Conservation (phyloP, 306 rosid genomes). For the Senna tora region DNA sequence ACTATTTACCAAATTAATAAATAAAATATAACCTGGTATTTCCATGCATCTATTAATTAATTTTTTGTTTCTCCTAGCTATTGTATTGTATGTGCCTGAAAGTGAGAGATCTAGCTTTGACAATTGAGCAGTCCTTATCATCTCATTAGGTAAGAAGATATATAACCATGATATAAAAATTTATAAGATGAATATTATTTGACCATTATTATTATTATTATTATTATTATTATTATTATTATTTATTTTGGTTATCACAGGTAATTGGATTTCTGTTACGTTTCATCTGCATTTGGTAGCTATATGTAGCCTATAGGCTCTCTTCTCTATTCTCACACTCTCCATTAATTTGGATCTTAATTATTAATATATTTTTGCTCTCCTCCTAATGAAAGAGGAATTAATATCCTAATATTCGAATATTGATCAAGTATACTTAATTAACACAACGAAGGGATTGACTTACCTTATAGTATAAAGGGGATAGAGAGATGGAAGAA, state of each 20-base stretch:
- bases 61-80: background rate
- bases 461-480: slow-evolving; percentile 19
- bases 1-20: background rate
- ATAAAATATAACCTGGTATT: background rate
- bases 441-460: slow-evolving; percentile 21
- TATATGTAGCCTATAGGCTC: too few relatives aligned
- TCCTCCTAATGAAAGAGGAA: too few relatives aligned
- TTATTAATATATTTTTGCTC: too few relatives aligned
- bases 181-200: slow-evolving; percentile 17
- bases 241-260: background rate
- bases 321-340: background rate
- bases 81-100: background rate
- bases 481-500: too few relatives aligned
- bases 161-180: background rate
- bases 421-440: slow-evolving; percentile 22
- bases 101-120: slow-evolving; percentile 28
- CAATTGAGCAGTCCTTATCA: slow-evolving; percentile 24
- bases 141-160: slow-evolving; percentile 32
- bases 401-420: background rate
- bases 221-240: background rate
- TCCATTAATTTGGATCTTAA: background rate
- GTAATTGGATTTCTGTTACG: too few relatives aligned
- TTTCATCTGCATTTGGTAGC: too few relatives aligned
- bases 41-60: background rate
- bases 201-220: background rate